These are phyloP conservation scores for Retiboletus flavoniger DNA, from an alignment of 1,284 basidiomycete species.

Conservation along the genomic window DNA sequence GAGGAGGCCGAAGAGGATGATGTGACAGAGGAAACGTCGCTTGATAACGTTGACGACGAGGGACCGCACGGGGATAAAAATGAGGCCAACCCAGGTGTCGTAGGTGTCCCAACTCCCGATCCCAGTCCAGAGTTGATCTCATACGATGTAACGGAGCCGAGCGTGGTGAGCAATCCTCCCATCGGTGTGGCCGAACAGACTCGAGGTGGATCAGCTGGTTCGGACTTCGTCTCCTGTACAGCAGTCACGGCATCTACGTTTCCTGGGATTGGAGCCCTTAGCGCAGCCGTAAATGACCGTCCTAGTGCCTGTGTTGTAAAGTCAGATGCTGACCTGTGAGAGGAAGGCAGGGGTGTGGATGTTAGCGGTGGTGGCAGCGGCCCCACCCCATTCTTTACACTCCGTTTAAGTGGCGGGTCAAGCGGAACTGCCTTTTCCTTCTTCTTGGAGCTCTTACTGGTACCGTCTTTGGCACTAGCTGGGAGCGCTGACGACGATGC, in stretches of 20 bases:
- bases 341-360: slow-evolving; percentile 52
- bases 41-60: slow-evolving; percentile 7
- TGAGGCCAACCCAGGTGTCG: background rate
- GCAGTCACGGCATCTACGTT: background rate
- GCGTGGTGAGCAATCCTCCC: background rate
- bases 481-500: slow-evolving; percentile 9
- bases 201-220: slow-evolving; percentile 3
- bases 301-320: slow-evolving; percentile 3
- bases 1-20: slow-evolving; percentile 15
- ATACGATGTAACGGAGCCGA: slow-evolving; percentile 4
- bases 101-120: background rate
- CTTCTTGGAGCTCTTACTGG: slow-evolving; percentile 41
- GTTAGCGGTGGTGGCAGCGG: slow-evolving; percentile 67
- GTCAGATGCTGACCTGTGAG: slow-evolving; percentile 15
- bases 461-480: slow-evolving; percentile 34
- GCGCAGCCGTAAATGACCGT: slow-evolving; percentile 7
- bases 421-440: slow-evolving; percentile 50
- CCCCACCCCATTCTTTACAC: slow-evolving; percentile 55
- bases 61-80: slow-evolving; percentile 6
- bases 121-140: background rate
- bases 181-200: background rate
- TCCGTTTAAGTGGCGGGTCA: slow-evolving; percentile 65
- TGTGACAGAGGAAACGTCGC: slow-evolving; percentile 20
- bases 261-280: background rate
- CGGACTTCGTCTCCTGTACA: slow-evolving; percentile 3